Conservation (phyloP, 352 stramenopile genomes). For the Saprolegnia parasitica region DNA sequence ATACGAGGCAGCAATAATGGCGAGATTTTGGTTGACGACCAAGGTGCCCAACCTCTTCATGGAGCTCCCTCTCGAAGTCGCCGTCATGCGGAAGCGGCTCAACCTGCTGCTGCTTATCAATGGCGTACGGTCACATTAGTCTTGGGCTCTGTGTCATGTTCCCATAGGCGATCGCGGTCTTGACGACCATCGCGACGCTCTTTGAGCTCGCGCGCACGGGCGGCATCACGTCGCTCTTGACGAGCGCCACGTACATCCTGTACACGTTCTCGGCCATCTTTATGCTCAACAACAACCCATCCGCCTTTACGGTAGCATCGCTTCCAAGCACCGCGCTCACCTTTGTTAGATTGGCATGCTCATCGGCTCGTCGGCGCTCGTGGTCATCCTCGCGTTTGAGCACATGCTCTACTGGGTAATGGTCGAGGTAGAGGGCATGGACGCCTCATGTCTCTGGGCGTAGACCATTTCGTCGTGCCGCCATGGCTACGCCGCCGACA, state of each 20-base stretch:
- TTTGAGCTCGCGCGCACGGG: constrained; percentile 14
- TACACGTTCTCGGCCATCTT: constrained; percentile 22
- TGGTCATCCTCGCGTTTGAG: constrained; percentile 16
- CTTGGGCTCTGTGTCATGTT: no score
- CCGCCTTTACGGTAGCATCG: constrained; percentile 16
- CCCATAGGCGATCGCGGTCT: not conserved
- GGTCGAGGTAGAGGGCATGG: not conserved
- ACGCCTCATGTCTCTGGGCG: not conserved
- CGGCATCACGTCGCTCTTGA: constrained; percentile 17
- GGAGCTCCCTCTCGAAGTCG: not conserved
- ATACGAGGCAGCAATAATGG: not conserved
- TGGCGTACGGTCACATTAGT: constrained; percentile 9
- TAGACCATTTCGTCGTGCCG: constrained; percentile 7
- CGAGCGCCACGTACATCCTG: constrained; percentile 10
- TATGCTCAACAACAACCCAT: constrained; percentile 28
- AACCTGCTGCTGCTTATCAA: constrained; percentile 21
- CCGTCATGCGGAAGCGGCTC: not conserved
- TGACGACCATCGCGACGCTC: constrained; percentile 11
- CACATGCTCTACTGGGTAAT: constrained; percentile 24
- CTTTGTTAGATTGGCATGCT: constrained; percentile 25
- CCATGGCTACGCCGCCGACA: not conserved
- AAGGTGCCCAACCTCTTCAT: not conserved
- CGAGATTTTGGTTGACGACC: not conserved
- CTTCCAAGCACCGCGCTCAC: not conserved
- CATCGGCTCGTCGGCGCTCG: constrained; percentile 8